Evolutionary conservation across 2,329 filamentous ascomycete species (phyloP).

Genomic region (Dothideomycetes sp.): DNA sequence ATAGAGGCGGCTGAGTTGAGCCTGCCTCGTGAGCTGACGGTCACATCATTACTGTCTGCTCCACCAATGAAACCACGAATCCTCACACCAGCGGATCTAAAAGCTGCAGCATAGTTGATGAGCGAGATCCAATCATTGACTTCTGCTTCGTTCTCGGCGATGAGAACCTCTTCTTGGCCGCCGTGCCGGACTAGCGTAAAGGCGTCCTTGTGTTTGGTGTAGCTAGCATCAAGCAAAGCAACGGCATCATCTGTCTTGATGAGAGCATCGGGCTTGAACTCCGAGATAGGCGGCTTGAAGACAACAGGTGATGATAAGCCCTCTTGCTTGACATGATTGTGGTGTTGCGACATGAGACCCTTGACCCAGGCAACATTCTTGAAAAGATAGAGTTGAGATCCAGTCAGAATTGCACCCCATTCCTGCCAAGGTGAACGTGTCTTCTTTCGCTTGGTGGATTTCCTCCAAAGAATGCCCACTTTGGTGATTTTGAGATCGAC

Average conservation of each 20-base stretch:
- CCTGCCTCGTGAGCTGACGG: slow-evolving; percentile 60
- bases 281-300: slow-evolving; percentile 80
- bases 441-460: slow-evolving; percentile 90
- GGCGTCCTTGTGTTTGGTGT: slow-evolving; percentile 92
- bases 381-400: slow-evolving; percentile 96
- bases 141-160: slow-evolving; percentile 83
- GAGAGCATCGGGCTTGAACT: slow-evolving; percentile 88
- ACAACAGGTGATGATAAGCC: slow-evolving; percentile 68
- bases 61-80: slow-evolving; percentile 81
- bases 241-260: slow-evolving; percentile 93
- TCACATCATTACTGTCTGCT: slow-evolving; percentile 62
- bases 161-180: slow-evolving; percentile 77
- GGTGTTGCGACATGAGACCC: slow-evolving; percentile 78
- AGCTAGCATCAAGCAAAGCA: slow-evolving; percentile 72
- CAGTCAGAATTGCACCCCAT: slow-evolving; percentile 93
- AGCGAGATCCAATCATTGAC: slow-evolving; percentile 96
- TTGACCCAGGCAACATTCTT: slow-evolving; percentile 90
- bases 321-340: slow-evolving; percentile 68
- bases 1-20: slow-evolving; percentile 47
- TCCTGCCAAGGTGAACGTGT: slow-evolving; percentile 95
- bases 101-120: slow-evolving; percentile 91
- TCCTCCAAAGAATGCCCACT: slow-evolving; percentile 88
- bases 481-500: slow-evolving; percentile 98
- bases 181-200: slow-evolving; percentile 85
- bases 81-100: slow-evolving; percentile 80